A percentile compares a stretch with the other conserved stretches of the same genome.
Evolutionary conservation across 2,329 filamentous ascomycete species (phyloP).

Genomic region (Neofusicoccum umdonicola): DNA sequence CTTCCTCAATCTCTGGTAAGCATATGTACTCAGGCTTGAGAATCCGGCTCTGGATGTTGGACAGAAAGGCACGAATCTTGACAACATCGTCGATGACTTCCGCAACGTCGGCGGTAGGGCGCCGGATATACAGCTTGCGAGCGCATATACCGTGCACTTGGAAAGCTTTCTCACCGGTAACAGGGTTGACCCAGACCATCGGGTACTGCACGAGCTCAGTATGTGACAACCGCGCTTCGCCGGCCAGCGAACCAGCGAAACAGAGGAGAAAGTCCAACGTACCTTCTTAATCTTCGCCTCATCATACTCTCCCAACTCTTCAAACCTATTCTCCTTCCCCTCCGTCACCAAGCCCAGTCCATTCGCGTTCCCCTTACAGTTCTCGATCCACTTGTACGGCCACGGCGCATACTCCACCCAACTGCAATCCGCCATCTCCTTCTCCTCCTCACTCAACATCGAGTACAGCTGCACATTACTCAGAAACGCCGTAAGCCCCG

Average conservation of each 20-base stretch:
- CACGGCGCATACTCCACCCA: conserved; percentile 47
- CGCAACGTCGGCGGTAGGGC: conserved; percentile 32
- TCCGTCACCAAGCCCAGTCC: conserved; percentile 42
- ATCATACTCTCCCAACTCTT: conserved; percentile 39
- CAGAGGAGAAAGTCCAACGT: background rate
- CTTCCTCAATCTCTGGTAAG: conserved; percentile 19
- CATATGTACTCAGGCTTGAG: conserved; percentile 45
- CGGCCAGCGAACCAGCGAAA: too few relatives aligned
- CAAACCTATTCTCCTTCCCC: conserved; percentile 39
- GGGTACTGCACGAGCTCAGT: conserved; percentile 32
- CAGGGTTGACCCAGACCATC: conserved; percentile 49
- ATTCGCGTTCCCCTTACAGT: conserved; percentile 41
- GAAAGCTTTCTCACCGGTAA: conserved; percentile 43
- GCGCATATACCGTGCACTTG: conserved; percentile 45
- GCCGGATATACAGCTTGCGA: conserved; percentile 40
- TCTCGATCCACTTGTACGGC: conserved; percentile 42
- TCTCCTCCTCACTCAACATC: conserved; percentile 41
- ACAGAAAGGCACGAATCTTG: conserved; percentile 38
- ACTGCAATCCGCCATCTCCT: conserved; percentile 39
- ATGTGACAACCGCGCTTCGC: too few relatives aligned
- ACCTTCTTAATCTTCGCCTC: conserved; percentile 27
- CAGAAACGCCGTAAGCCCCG: background rate
- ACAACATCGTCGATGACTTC: conserved; percentile 38
- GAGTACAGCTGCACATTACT: conserved; percentile 34
- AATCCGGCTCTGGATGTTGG: conserved; percentile 40